phyloP scores from a whole-genome alignment of 2,329 filamentous ascomycete genomes.

The Trichoderma sp. region DNA sequence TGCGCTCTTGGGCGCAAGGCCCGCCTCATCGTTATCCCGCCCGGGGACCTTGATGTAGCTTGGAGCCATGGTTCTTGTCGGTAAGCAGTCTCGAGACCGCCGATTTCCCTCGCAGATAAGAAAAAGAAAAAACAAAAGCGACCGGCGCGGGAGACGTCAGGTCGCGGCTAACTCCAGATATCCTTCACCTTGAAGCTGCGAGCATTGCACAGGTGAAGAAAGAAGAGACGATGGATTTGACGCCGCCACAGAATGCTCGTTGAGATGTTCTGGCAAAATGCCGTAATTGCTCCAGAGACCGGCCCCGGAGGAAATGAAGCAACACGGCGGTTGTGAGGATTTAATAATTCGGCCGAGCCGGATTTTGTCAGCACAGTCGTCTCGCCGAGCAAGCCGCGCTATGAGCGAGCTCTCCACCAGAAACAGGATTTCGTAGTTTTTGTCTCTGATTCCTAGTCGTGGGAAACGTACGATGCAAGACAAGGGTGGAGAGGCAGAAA shows the following conservation, averaged over 20 bases:
- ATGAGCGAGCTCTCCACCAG: neutral
- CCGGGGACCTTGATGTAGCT: conserved; percentile 47
- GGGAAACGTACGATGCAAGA: neutral
- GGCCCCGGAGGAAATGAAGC: neutral
- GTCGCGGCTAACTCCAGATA: neutral
- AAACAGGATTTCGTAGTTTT: neutral
- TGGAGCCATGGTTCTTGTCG: conserved; percentile 46
- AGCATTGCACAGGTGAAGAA: conserved; percentile 1
- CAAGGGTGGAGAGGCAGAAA: neutral
- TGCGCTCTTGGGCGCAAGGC: conserved; percentile 38
- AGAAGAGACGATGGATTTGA: neutral
- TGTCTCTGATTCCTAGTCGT: neutral
- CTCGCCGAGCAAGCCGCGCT: conserved; percentile 15
- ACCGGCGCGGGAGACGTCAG: conserved; percentile 7
- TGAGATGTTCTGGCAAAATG: neutral
- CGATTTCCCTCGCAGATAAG: neutral
- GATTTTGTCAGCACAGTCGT: conserved; percentile 11
- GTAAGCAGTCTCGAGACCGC: neutral
- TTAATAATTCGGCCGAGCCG: conserved; percentile 15
- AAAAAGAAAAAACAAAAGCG: neutral
- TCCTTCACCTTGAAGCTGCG: conserved; percentile 2
- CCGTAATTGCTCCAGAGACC: conserved; percentile 11
- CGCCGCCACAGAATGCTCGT: neutral
- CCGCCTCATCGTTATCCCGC: conserved; percentile 33
- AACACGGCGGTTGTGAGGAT: conserved; percentile 3